Evolutionary conservation across 163 green algal species (phyloP), one percentile per base, ranked within the genome.

Genomic region (Scenedesmus sp.): DNA sequence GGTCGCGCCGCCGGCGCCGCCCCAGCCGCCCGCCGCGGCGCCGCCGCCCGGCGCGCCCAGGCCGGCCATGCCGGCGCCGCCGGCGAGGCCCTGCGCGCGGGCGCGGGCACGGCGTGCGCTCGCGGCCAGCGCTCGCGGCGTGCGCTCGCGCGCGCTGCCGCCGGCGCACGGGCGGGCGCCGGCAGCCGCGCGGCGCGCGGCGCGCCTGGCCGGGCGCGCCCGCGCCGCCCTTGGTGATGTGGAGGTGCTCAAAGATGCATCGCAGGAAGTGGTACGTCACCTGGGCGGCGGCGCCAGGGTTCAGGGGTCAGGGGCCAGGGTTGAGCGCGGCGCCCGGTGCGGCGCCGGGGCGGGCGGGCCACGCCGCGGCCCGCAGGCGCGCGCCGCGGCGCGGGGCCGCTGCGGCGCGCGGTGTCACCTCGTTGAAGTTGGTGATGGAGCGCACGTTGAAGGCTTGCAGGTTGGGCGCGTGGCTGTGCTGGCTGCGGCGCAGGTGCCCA

Each of bases 261-360:
- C 96, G 89, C 74, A 96, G 74, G 24, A 89, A 74, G 82, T 98
- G 93, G 85, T 94, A 96, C 4, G 92, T 96, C 18, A 97, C 83
- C 90, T 94, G 88, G 69, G 31, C 42, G 57, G 17, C n/a, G n/a
- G n/a, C n/a, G n/a, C n/a, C n/a, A n/a, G n/a, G n/a, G n/a, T n/a
- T n/a, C n/a, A n/a, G n/a, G n/a, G n/a, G n/a, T n/a, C n/a, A n/a
- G n/a, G n/a, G n/a, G n/a, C n/a, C n/a, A n/a, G n/a, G n/a, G n/a
- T n/a, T n/a, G n/a, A n/a, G n/a, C n/a, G n/a, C n/a, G n/a, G n/a
- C n/a, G n/a, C n/a, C n/a, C n/a, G n/a, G n/a, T n/a, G n/a, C n/a
- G n/a, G n/a, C n/a, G n/a, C n/a, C n/a, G n/a, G n/a, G n/a, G n/a
- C n/a, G n/a, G n/a, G n/a, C n/a, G n/a, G n/a, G n/a, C n/a, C n/a